A percentile compares a stretch with the other conserved stretches of the same genome.
Evolutionary conservation across 2,329 filamentous ascomycete species (phyloP).

Genomic region (Aspergillus sp.): DNA sequence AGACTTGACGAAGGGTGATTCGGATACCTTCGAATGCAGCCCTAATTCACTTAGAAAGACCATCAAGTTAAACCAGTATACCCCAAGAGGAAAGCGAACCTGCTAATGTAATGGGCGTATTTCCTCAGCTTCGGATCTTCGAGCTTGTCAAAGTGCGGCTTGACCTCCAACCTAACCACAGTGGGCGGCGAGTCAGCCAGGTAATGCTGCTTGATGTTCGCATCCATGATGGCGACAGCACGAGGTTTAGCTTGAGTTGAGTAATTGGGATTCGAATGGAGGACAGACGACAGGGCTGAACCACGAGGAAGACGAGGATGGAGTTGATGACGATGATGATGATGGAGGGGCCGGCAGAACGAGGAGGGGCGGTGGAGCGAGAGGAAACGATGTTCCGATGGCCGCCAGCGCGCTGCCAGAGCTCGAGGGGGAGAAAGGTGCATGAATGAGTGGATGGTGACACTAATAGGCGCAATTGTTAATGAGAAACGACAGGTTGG

Average conservation of each 20-base stretch:
- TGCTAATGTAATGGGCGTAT: conserved; percentile 85
- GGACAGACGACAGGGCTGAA: conserved; percentile 8
- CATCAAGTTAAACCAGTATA: too few relatives aligned
- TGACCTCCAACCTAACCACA: conserved; percentile 80
- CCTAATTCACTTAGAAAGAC: conserved; percentile 34
- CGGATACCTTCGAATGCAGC: conserved; percentile 69
- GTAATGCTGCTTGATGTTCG: conserved; percentile 54
- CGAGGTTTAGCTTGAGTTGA: conserved; percentile 9
- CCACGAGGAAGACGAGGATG: conserved; percentile 6
- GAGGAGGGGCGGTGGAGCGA: conserved; percentile 11
- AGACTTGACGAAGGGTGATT: conserved; percentile 72
- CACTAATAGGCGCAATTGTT: background rate
- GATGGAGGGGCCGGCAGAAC: conserved; percentile 10
- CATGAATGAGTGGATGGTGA: conserved; percentile 7
- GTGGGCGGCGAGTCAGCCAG: conserved; percentile 84
- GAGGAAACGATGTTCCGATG: conserved; percentile 11
- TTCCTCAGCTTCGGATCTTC: conserved; percentile 60
- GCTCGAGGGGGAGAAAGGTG: conserved; percentile 9
- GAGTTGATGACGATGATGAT: conserved; percentile 7
- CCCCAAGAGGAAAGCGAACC: conserved; percentile 26
- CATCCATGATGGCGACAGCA: conserved; percentile 28
- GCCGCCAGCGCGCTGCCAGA: conserved; percentile 11
- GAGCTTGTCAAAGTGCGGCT: conserved; percentile 74
- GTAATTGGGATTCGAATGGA: conserved; percentile 6
- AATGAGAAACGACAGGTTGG: too few relatives aligned